Evolutionary conservation across 1,284 basidiomycete genomes (phyloP).

Genomic region (Heliocybe sulcata): DNA sequence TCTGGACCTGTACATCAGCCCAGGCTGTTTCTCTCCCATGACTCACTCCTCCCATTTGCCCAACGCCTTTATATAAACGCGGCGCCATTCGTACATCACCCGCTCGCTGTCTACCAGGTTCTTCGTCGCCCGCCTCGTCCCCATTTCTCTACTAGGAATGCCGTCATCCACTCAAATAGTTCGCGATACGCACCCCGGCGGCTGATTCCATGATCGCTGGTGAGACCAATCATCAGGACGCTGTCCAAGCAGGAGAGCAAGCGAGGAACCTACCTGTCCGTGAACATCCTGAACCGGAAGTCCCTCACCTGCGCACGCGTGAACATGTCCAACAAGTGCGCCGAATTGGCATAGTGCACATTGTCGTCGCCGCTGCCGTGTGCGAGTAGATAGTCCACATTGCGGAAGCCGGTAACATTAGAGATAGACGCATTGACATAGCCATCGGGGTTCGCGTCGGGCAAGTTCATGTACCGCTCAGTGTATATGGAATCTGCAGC

Average conservation of each 20-base stretch:
- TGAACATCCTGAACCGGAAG: conserved; percentile 93
- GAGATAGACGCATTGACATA: conserved; percentile 84
- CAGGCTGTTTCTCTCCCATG: neutral
- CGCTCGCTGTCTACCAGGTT: conserved; percentile 32
- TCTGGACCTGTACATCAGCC: conserved; percentile 1
- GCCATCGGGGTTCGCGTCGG: conserved; percentile 68
- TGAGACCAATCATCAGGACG: conserved; percentile 8
- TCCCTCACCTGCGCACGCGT: conserved; percentile 70
- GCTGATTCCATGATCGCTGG: conserved; percentile 73
- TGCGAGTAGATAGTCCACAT: conserved; percentile 77
- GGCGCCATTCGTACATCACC: neutral
- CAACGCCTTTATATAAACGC: neutral
- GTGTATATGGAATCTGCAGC: conserved; percentile 80
- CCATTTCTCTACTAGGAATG: conserved; percentile 86
- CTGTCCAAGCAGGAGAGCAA: neutral
- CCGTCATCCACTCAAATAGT: conserved; percentile 81
- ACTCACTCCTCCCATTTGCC: neutral
- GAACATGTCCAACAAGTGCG: conserved; percentile 88
- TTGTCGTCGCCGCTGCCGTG: conserved; percentile 96
- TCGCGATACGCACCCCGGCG: conserved; percentile 77
- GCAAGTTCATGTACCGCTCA: conserved; percentile 94
- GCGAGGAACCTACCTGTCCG: conserved; percentile 67
- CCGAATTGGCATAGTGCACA: conserved; percentile 89
- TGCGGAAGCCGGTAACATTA: conserved; percentile 78
- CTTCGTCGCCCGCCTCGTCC: conserved; percentile 71